Conservation (phyloP, 164 flowering plant genomes). For the Cinnamomum micranthum region DNA sequence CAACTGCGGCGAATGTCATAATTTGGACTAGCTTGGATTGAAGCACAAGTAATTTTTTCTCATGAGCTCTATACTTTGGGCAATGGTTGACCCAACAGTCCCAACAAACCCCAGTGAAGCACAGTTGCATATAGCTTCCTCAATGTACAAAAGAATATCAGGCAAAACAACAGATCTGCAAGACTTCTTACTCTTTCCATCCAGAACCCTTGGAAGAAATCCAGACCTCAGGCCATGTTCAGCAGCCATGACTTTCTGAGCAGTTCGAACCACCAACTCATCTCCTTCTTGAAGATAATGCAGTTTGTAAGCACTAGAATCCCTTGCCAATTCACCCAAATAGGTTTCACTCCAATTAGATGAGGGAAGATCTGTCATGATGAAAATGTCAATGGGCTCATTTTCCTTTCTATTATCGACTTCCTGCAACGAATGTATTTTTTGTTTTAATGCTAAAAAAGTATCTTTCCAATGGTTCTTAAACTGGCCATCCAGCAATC, state of each 20-base stretch:
- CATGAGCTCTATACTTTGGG: constrained; percentile 76
- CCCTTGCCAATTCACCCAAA: constrained; percentile 66
- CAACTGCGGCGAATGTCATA: neutral
- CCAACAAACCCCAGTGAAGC: constrained; percentile 93
- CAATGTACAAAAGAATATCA: constrained; percentile 66
- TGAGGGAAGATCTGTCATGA: constrained; percentile 96
- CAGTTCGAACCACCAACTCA: constrained; percentile 49
- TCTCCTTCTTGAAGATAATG: constrained; percentile 47
- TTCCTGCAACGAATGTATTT: constrained; percentile 39
- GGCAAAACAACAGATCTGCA: constrained; percentile 36
- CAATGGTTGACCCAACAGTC: constrained; percentile 93
- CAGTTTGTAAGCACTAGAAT: constrained; percentile 44
- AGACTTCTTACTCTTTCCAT: constrained; percentile 12
- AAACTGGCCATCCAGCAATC: constrained; percentile 94
- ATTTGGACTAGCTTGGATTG: constrained; percentile 2
- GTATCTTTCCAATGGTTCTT: constrained; percentile 89
- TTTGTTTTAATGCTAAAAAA: constrained; percentile 51
- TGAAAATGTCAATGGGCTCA: constrained; percentile 57
- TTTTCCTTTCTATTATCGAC: constrained; percentile 21
- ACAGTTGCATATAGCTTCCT: constrained; percentile 86
- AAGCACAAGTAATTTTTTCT: constrained; percentile 48
- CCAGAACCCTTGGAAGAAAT: constrained; percentile 17
- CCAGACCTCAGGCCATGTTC: constrained; percentile 36
- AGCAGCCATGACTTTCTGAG: constrained; percentile 40
- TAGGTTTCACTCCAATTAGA: constrained; percentile 75